A percentile compares a stretch with the other conserved stretches of the same genome.
Conservation (phyloP, 108 stramenopile species). For the Conticribra guillardii region DNA sequence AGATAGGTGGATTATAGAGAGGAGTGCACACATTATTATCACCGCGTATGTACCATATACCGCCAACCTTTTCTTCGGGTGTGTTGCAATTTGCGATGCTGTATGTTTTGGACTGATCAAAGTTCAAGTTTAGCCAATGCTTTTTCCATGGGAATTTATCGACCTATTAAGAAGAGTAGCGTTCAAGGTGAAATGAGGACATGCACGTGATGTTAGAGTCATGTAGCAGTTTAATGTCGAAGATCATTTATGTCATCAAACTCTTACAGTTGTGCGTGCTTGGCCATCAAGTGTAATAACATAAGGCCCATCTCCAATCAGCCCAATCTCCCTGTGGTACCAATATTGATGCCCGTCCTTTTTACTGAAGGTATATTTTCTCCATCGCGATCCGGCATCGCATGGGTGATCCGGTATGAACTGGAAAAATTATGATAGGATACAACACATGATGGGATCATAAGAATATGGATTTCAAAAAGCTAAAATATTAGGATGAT, state of each 20-base stretch:
- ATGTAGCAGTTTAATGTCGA: background rate
- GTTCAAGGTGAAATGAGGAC: background rate
- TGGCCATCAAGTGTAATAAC: conserved; percentile 8
- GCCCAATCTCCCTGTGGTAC: background rate
- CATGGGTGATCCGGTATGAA: conserved; percentile 47
- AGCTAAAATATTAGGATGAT: no score
- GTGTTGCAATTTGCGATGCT: conserved; percentile 34
- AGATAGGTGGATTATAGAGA: conserved; percentile 30
- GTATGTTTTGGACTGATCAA: conserved; percentile 35
- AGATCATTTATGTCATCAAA: no score
- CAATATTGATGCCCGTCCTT: conserved; percentile 38
- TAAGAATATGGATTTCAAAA: no score
- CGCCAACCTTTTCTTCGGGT: conserved; percentile 19
- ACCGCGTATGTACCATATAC: conserved; percentile 21
- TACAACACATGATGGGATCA: no score
- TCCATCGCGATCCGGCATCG: conserved; percentile 24
- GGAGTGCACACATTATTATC: conserved; percentile 28
- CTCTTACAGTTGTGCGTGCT: background rate
- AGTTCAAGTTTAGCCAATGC: background rate
- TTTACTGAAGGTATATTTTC: conserved; percentile 23
- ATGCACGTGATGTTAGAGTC: background rate
- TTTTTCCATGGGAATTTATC: conserved; percentile 5
- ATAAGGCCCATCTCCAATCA: background rate
- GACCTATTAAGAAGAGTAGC: no score
- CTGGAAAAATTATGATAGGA: no score